Base-by-base conservation (phyloP, 108 stramenopile species). In the Heterococcus sp. region DNA sequence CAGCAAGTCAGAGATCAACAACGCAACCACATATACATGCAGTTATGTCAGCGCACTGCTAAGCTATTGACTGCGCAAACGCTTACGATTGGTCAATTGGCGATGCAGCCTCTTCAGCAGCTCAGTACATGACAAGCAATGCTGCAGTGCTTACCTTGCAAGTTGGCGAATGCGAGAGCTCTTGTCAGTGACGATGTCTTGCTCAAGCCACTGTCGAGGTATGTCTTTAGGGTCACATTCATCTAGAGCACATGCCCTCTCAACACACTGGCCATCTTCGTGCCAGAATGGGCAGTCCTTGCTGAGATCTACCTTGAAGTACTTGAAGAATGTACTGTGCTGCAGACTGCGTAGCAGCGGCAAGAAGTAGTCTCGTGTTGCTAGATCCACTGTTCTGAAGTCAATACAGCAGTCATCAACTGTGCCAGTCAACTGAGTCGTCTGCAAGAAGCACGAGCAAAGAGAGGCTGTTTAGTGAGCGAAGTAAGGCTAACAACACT, bases 251-350 rank as follows among this genome's bases (percentile, higher is more conserved):
- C 87, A 87, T 71, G 78, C 87, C 11, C 58, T 32, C 33, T 78
- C 39, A 64, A 66, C 65, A 83, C 87, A 87, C 76, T 83, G 75
- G 14, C 82, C 82, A 29, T 87, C 87, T 37, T 86, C 85, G 28
- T 87, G 75, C 87, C 87, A 87, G 85, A 87, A 87, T 32, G 85
- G 87, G 75, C 87, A 87, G 14, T 39, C 71, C 82, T 83, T 76
- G n/a, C 84, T 82, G 14, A 87, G 75, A 38, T 87, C 80, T 38
- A 87, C 85, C 36, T 81, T 83, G 83, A 78, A 87, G 80, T 87
- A 87, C 79, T 78, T 78, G 83, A 87, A 87, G 85, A 87, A 87
- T 29, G 33, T 83, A 27, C 79, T 85, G 33, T 26, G 68, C 71
- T 81, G 79, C 2, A 84, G 72, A 32, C 76, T 37, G 3, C 28